Percentiles rank a stretch among this genome's conserved stretches.
Conservation (phyloP, 805 yeast genomes). For the Tetrapisispora arboricola region DNA sequence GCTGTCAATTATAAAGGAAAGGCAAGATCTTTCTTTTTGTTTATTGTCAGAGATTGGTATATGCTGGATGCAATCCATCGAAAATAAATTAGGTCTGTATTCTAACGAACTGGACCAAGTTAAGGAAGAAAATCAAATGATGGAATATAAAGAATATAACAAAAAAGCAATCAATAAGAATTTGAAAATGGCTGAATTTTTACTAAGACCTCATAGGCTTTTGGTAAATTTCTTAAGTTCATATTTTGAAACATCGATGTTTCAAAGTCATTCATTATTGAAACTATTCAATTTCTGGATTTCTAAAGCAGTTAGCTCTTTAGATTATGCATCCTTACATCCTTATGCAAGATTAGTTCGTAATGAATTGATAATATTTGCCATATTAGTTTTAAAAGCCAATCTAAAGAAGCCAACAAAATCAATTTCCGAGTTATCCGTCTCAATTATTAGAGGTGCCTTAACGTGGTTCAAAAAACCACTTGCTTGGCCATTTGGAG, state of each 20-base stretch:
- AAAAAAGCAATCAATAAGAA: conserved; percentile 44
- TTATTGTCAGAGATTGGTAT: conserved; percentile 59
- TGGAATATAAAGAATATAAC: conserved; percentile 88
- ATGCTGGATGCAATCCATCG: conserved; percentile 59
- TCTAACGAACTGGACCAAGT: conserved; percentile 43
- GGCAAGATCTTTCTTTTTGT: conserved; percentile 46
- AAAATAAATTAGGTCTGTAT: conserved; percentile 53
- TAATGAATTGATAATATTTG: conserved; percentile 61
- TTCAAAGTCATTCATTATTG: conserved; percentile 59
- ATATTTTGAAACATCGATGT: conserved; percentile 67
- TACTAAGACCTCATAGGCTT: conserved; percentile 56
- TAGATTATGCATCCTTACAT: conserved; percentile 59
- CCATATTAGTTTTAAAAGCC: conserved; percentile 51
- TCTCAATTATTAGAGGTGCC: conserved; percentile 49
- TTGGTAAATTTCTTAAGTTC: conserved; percentile 62
- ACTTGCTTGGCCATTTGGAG: conserved; percentile 72
- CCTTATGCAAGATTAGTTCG: conserved; percentile 71
- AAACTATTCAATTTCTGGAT: conserved; percentile 57
- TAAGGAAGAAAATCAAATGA: conserved; percentile 53
- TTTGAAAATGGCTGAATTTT: conserved; percentile 39
- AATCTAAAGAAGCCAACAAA: conserved; percentile 43
- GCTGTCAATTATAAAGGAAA: conserved; percentile 66
- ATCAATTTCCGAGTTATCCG: conserved; percentile 34
- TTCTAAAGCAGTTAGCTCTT: conserved; percentile 42
- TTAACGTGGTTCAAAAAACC: conserved; percentile 68